These are phyloP conservation scores for Arthrocladium fulminans DNA, from an alignment of 2,329 filamentous ascomycete genomes.

Conservation along the genomic window DNA sequence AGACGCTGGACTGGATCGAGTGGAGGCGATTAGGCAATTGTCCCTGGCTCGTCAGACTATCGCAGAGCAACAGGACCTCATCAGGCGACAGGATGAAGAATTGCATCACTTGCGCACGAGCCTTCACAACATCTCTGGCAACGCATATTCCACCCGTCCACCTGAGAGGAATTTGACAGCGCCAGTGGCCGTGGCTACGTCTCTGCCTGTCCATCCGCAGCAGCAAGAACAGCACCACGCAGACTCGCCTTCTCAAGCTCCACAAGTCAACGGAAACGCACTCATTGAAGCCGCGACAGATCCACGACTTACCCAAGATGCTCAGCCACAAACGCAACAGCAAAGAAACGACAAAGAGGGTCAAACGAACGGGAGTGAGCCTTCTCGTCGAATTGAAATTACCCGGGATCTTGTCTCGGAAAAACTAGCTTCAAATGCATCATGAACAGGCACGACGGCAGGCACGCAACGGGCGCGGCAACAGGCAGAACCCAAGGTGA, in stretches of 20 bases:
- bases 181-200: not conserved
- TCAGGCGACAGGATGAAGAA: slow-evolving; percentile 7
- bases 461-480: too few species aligned
- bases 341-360: not conserved
- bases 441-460: not conserved
- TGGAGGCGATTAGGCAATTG: slow-evolving; percentile 4
- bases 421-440: not conserved
- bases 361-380: slow-evolving; percentile 1
- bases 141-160: not conserved
- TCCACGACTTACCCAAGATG: not conserved
- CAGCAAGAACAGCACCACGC: not conserved
- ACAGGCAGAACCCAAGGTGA: not conserved
- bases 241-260: not conserved
- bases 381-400: slow-evolving; percentile 9
- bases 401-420: slow-evolving; percentile 5
- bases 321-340: not conserved
- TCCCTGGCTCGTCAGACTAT: slow-evolving; percentile 10
- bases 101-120: not conserved
- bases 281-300: not conserved
- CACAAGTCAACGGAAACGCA: slow-evolving; percentile 3
- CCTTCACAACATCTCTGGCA: not conserved
- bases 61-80: slow-evolving; percentile 12
- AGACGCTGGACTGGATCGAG: not conserved
- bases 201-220: slow-evolving; percentile 1
- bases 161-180: slow-evolving; percentile 3